A percentile compares a stretch with the other conserved stretches of the same genome.
These are phyloP conservation scores for Bipolaris oryzae DNA, from an alignment of 2,329 filamentous ascomycete genomes.

Conservation along the genomic window DNA sequence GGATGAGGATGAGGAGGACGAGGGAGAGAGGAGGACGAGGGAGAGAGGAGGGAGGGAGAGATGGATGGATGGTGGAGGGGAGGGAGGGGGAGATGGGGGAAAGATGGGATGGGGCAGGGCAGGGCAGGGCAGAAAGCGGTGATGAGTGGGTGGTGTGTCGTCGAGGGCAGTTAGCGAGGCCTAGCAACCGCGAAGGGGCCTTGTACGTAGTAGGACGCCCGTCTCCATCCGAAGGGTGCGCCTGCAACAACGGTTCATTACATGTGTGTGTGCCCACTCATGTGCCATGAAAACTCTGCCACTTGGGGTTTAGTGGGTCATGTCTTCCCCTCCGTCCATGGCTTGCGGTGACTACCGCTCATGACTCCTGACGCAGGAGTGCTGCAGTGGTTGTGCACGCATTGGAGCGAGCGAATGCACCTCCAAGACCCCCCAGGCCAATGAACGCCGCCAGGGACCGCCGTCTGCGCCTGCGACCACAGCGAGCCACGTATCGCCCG, in stretches of 20 bases:
- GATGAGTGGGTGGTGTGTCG: constrained; percentile 9
- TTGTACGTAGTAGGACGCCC: constrained; percentile 7
- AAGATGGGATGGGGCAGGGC: neutral
- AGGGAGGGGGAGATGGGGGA: constrained; percentile 1
- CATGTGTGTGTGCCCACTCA: constrained; percentile 22
- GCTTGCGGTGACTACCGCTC: constrained; percentile 27
- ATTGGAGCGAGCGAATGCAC: constrained; percentile 16
- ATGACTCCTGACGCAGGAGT: constrained; percentile 26
- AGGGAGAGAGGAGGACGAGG: constrained; percentile 1
- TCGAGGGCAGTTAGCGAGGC: constrained; percentile 14
- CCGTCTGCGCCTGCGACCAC: constrained; percentile 28
- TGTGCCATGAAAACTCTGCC: constrained; percentile 28
- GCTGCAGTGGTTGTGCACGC: constrained; percentile 36
- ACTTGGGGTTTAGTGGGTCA: constrained; percentile 29
- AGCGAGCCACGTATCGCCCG: constrained; percentile 37
- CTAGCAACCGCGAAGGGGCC: constrained; percentile 12
- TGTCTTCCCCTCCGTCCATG: constrained; percentile 20
- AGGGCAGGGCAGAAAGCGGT: constrained; percentile 1
- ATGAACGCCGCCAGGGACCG: constrained; percentile 35
- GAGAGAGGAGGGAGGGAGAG: constrained; percentile 2
- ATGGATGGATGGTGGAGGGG: constrained; percentile 12
- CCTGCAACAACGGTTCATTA: constrained; percentile 31
- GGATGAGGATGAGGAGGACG: constrained; percentile 13
- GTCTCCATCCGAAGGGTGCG: constrained; percentile 13
- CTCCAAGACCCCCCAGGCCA: constrained; percentile 22